A percentile compares a stretch with the other conserved stretches of the same genome.
These are phyloP conservation scores for Tricholoma furcatifolium DNA, from an alignment of 768 basidiomycete genomes.

Conservation along the genomic window DNA sequence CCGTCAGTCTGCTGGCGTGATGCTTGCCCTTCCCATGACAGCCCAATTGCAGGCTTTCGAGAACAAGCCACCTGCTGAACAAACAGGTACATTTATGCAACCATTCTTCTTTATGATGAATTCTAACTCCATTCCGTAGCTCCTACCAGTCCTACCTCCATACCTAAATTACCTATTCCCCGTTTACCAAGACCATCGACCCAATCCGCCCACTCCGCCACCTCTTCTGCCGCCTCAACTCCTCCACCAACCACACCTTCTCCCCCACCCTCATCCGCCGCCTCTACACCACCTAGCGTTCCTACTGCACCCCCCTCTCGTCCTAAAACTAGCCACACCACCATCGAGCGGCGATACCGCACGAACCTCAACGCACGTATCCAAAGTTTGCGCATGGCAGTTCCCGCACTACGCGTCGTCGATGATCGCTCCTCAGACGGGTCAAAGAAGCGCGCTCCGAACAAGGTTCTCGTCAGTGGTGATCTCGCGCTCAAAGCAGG, in stretches of 20 bases:
- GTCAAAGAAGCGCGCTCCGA: slow-evolving; percentile 47
- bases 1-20: slow-evolving; percentile 55
- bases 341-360: slow-evolving; percentile 85
- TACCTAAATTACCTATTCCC: slow-evolving; percentile 37
- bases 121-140: slow-evolving; percentile 12
- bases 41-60: slow-evolving; percentile 31
- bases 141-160: slow-evolving; percentile 17
- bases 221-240: slow-evolving; percentile 39
- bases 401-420: slow-evolving; percentile 79
- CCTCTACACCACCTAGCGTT: slow-evolving; percentile 9
- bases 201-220: slow-evolving; percentile 21
- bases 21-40: slow-evolving; percentile 46
- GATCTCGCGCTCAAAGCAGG: slow-evolving; percentile 33
- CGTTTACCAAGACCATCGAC: slow-evolving; percentile 30
- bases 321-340: slow-evolving; percentile 88
- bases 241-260: slow-evolving; percentile 41
- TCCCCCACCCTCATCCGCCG: slow-evolving; percentile 14
- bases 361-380: slow-evolving; percentile 89
- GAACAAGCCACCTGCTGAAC: slow-evolving; percentile 12
- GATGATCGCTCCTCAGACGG: slow-evolving; percentile 50
- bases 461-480: slow-evolving; percentile 31
- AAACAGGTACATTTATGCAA: slow-evolving; percentile 19
- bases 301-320: slow-evolving; percentile 12
- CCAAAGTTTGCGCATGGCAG: slow-evolving; percentile 73
- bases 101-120: not conserved